phyloP scores from a whole-genome alignment of 257 asterid genomes.

The Thymus mandschuricus region DNA sequence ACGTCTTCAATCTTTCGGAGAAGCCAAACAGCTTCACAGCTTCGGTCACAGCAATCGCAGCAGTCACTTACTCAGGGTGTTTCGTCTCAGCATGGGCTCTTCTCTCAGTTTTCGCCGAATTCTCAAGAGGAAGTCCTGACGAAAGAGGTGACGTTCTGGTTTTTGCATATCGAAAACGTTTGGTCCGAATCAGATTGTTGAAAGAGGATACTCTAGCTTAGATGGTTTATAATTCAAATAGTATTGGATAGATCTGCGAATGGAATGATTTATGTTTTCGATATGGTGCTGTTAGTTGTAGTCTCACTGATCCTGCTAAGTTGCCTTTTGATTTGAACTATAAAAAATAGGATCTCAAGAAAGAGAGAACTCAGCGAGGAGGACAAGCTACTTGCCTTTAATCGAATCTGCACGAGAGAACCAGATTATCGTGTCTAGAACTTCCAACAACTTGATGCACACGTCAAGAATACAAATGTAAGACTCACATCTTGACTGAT shows the following conservation, averaged over 20 bases:
- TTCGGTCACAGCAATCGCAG: conserved; percentile 65
- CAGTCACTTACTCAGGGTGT: conserved; percentile 77
- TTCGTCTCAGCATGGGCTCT: conserved; percentile 81
- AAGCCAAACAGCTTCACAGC: conserved; percentile 53
- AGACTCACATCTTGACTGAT: conserved; percentile 35
- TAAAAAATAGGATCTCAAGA: conserved; percentile 85
- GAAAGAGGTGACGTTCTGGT: conserved; percentile 52
- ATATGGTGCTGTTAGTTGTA: conserved; percentile 24
- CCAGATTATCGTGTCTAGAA: conserved; percentile 59
- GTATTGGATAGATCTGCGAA: conserved; percentile 10
- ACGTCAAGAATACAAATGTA: conserved; percentile 81
- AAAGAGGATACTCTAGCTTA: conserved; percentile 9
- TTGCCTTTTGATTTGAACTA: conserved; percentile 22
- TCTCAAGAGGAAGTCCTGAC: conserved; percentile 73
- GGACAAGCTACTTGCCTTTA: conserved; percentile 61
- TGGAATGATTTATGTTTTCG: conserved; percentile 1
- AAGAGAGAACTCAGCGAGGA: conserved; percentile 74
- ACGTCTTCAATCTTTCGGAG: conserved; percentile 57
- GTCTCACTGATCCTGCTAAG: conserved; percentile 31
- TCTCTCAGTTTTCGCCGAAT: conserved; percentile 87
- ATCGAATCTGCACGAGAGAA: conserved; percentile 61
- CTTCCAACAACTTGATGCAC: conserved; percentile 65
- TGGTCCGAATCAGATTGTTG: not conserved
- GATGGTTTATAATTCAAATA: conserved; percentile 9
- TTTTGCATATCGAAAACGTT: not conserved